These are phyloP conservation scores for Helichrysum umbraculigerum DNA, from an alignment of 129 eudicot genomes.

Conservation along the genomic window DNA sequence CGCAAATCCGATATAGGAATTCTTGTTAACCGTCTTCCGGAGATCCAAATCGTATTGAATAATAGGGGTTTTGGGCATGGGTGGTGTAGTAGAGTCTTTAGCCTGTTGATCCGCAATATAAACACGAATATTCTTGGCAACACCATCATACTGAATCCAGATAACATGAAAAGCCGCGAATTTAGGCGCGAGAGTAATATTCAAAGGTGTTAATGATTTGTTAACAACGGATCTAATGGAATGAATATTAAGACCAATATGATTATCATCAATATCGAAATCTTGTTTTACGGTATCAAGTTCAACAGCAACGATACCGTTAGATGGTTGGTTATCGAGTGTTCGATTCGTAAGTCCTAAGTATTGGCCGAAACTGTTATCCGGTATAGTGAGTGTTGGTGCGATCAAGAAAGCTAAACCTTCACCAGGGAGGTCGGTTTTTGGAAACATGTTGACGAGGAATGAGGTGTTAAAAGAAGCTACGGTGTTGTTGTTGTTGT, in stretches of 20 bases:
- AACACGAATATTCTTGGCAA: slow-evolving; percentile 40
- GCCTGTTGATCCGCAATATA: slow-evolving; percentile 47
- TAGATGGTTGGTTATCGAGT: slow-evolving; percentile 40
- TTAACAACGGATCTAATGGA: slow-evolving; percentile 41
- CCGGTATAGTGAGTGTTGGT: slow-evolving; percentile 40
- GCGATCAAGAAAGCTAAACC: slow-evolving; percentile 70
- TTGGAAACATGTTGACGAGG: slow-evolving; percentile 46
- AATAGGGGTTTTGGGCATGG: slow-evolving; percentile 51
- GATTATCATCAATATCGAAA: slow-evolving; percentile 68
- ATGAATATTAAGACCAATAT: slow-evolving; percentile 60
- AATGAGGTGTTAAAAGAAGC: slow-evolving; percentile 73
- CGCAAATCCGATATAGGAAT: slow-evolving; percentile 76
- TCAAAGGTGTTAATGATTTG: slow-evolving; percentile 16
- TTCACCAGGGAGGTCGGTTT: slow-evolving; percentile 45
- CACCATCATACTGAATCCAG: slow-evolving; percentile 72
- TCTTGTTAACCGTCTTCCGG: slow-evolving; percentile 20
- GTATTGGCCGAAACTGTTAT: slow-evolving; percentile 52
- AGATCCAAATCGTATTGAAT: slow-evolving; percentile 47
- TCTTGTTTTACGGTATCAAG: slow-evolving; percentile 61
- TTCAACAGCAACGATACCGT: slow-evolving; percentile 70
- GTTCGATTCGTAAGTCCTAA: slow-evolving; percentile 67
- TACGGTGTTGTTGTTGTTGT: background rate
- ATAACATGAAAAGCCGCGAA: slow-evolving; percentile 44
- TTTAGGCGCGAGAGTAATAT: slow-evolving; percentile 41
- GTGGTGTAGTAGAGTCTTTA: slow-evolving; percentile 32